Base-by-base conservation (phyloP, 306 rosid species). In the Dryas drummondii region DNA sequence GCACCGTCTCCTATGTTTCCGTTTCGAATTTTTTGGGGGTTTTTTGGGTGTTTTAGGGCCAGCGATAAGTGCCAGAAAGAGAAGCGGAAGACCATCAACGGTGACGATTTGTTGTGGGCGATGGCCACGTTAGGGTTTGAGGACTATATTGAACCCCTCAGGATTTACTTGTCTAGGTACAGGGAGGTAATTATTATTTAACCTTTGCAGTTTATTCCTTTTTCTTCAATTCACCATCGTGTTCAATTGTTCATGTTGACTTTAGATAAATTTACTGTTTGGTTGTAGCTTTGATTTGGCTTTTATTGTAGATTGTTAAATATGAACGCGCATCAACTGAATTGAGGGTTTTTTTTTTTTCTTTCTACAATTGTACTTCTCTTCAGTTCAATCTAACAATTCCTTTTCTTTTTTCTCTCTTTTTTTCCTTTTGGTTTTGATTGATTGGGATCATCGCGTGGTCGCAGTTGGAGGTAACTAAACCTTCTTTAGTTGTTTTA, bases 11-110 rank as follows among this genome's bases (percentile, higher is more conserved):
- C n/a, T 15, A 16, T 41, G n/a, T 78, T 26, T n/a, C 10, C 3
- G 55, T 32, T 53, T 4, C 46, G 72, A 5, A 46, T 7, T 54
- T 15, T 66, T 44, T 77, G 37, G 57, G 27, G 70, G 0, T 15
- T 15, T 47, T 10, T 59, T 80, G 70, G 59, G 54, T 14, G 26
- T 80, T 68, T 68, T 52, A 93, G 98, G 87, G 98, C 98, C 0
- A 91, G 98, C 74, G 98, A 93, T 56, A 93, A 93, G 85, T 93
- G 98, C 73, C 98, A 91, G 87, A 91, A 84, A 78, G 97, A 93
- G 89, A 93, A 93, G 89, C 88, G 98, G 71, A 93, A 93, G 91
- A 93, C 98, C 19, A 93, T 93, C 56, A 93, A 91, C 61, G 98
- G 98, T 27, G 98, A 93, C 63, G 98, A 93, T 84, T 87, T 93